Conservation (phyloP, 2,329 filamentous ascomycete genomes). For the Penicillium sp. region DNA sequence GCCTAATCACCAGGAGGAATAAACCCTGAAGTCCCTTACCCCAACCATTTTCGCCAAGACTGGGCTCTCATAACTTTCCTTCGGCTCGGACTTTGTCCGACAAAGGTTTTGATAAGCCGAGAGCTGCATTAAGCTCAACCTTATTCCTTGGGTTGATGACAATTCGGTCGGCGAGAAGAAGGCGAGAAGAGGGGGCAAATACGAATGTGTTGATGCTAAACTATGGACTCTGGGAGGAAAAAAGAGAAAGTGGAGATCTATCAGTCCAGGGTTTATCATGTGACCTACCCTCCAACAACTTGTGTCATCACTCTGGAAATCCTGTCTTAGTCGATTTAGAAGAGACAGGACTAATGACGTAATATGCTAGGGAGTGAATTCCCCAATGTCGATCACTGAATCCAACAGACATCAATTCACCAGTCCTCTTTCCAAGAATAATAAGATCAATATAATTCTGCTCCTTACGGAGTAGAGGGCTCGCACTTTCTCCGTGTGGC, state of each 20-base stretch:
- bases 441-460: too few species aligned
- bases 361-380: background rate
- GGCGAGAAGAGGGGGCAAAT: too few species aligned
- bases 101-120: background rate
- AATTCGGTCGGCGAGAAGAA: too few species aligned
- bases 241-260: too few species aligned
- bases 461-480: too few species aligned
- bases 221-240: too few species aligned
- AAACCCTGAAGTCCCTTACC: background rate
- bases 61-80: background rate
- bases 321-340: background rate
- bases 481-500: constrained; percentile 8
- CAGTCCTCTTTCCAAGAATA: background rate
- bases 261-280: too few species aligned
- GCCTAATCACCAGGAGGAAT: background rate
- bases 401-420: background rate
- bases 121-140: background rate
- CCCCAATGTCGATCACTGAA: background rate
- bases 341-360: background rate
- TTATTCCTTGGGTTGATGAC: background rate
- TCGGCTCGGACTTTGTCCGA: constrained; percentile 6
- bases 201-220: too few species aligned
- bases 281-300: too few species aligned
- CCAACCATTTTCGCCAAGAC: background rate
- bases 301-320: background rate